phyloP scores from a whole-genome alignment of 345 rosid genomes.

The Brassica nigra region DNA sequence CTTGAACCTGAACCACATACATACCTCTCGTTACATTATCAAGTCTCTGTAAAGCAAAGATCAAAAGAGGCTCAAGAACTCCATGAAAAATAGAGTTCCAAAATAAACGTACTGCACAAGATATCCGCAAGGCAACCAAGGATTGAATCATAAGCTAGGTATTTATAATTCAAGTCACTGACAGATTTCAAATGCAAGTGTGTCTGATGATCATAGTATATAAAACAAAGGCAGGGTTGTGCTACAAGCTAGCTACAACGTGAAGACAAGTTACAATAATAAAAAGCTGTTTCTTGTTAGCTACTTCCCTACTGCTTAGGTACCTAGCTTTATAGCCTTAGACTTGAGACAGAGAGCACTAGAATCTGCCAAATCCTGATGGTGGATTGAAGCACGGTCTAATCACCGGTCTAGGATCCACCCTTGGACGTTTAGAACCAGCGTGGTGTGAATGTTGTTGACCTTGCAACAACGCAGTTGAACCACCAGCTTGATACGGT shows the following conservation, averaged over 20 bases:
- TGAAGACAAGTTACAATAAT: not conserved
- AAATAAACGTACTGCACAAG: constrained; percentile 36
- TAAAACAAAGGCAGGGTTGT: not conserved
- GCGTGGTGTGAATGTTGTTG: not conserved
- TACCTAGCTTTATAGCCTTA: not conserved
- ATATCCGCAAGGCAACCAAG: constrained; percentile 17
- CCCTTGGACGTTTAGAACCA: constrained; percentile 28
- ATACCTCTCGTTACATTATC: not conserved
- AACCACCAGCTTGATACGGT: constrained; percentile 17
- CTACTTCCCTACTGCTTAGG: not conserved
- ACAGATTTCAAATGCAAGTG: not conserved
- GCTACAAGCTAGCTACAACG: not conserved
- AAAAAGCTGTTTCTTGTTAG: not conserved
- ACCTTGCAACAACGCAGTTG: constrained; percentile 1
- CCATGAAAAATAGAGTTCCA: not conserved
- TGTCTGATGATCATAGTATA: not conserved
- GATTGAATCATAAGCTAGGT: not conserved
- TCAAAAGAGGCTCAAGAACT: not conserved
- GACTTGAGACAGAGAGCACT: constrained; percentile 3
- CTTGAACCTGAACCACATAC: constrained; percentile 47
- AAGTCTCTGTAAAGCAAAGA: not conserved
- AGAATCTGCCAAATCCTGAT: constrained; percentile 8
- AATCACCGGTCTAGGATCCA: constrained; percentile 14
- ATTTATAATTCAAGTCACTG: not conserved
- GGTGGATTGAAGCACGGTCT: constrained; percentile 24